Evolutionary conservation across 805 yeast species (phyloP), one percentile per base, ranked within the genome.

Genomic region (Wickerhamomyces mucosus): DNA sequence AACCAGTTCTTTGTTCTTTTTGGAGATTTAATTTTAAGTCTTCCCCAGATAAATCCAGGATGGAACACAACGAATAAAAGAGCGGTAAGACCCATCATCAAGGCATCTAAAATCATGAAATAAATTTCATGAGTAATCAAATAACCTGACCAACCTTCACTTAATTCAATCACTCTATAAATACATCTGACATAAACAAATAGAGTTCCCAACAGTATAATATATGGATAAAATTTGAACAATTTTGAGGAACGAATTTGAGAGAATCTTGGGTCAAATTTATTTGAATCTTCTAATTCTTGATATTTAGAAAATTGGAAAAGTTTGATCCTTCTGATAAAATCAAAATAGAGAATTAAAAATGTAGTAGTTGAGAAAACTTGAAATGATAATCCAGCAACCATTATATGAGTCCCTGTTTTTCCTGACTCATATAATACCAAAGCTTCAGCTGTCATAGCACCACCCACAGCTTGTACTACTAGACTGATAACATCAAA

Each of bases 391-490:
- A 85, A 62, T 7, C 95, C 95, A 1, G 70, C 86, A 25, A 83
- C 68, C 76, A 84, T 79, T 30, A 80, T 53, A 45, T 74, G 61
- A 2, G 78, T 63, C 12, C 88, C 89, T 3, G 40, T 39, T 2
- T 26, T 41, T 1, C 69, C 45, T 22, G 48, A 45, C 12, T 56
- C 49, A 25, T 47, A 46, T 3, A 35, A 34, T 9, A 53, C 38
- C 6, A 65, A 50, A 1, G 72, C 63, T 3, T 53, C 40, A 24
- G 80, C 75, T 3, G 85, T 82, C 27, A 69, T 54, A 32, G 78
- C 92, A 46, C 94, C 94, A 27, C 94, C 94, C 11, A 58, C 64
- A 4, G 75, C 88, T 55, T 82, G 95, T 14, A 83, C 48, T 2
- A 71, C 57, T 40, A 83, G 59, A 15, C 86, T 68, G 7, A 75